These are phyloP conservation scores for Coelastrella sp. DNA, from an alignment of 139 green algal species.

Conservation along the genomic window DNA sequence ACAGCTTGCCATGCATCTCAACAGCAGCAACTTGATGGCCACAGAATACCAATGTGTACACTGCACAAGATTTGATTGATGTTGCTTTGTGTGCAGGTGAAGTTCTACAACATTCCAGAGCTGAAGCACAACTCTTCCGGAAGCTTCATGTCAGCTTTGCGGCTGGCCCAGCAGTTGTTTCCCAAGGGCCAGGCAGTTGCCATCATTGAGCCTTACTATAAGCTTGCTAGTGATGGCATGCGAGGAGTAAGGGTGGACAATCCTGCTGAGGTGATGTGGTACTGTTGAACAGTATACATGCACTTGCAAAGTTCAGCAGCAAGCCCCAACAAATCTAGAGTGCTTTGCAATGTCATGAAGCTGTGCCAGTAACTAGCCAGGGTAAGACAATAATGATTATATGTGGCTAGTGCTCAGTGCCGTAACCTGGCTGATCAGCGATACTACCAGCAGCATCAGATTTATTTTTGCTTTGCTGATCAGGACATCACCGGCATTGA, in stretches of 20 bases:
- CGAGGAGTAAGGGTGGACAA: constrained; percentile 58
- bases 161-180: not conserved
- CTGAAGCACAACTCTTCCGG: not conserved
- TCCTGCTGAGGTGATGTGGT: constrained; percentile 54
- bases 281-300: not conserved
- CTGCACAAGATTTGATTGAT: not conserved
- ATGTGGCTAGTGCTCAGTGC: no score
- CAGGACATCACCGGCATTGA: no score
- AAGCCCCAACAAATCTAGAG: not conserved
- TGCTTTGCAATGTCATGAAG: not conserved
- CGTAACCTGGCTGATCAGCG: no score
- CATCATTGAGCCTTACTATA: constrained; percentile 61
- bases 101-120: constrained; percentile 45
- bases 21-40: not conserved
- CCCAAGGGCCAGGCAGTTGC: constrained; percentile 43
- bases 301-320: not conserved
- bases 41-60: not conserved
- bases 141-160: not conserved
- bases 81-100: constrained; percentile 14
- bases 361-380: no score
- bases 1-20: not conserved
- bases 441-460: no score
- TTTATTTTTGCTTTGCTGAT: no score
- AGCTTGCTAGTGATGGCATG: constrained; percentile 52
- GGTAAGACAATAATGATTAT: no score